Base-by-base conservation (phyloP, 306 rosid species). In the Dalbergia cultrata region DNA sequence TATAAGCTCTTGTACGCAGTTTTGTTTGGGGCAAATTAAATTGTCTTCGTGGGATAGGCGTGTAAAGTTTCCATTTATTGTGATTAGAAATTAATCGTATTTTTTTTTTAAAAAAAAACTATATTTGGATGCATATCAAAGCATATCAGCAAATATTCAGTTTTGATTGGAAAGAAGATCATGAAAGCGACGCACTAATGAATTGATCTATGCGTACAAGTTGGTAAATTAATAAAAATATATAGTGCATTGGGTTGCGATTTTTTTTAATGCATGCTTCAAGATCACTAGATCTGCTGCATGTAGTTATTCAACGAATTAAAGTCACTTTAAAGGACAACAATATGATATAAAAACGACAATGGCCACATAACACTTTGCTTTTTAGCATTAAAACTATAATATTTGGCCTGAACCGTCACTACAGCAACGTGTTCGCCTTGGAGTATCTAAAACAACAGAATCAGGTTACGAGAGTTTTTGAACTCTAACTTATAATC, bases 141-240 rank as follows among this genome's bases (percentile, higher is more conserved):
- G 59, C 79, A 70, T 84, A 59, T 84, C 71, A 76, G 22, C 72
- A 70, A 45, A 80, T 76, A 76, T 81, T 75, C 72, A 67, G 80
- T 76, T 80, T 76, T 76, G 52, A 59, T 33, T 80, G 76, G 69
- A 75, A 54, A 45, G 71, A 35, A 9, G 47, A 60, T 33, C 67
- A 56, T 56, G 87, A 80, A 84, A 75, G 66, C 8, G 84, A 75
- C 73, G 9, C 50, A 49, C 33, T 16, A 11, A 18, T 67, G 33
- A 66, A 45, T 18, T 66, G n/a, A 45, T 44, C 47, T 33, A 9
- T 19, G 45, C 13, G 31, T 19, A 68, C 5, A 16, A 45, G 41
- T 41, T 13, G 19, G 57, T 26, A 12, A 19, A 19, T 67, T 11
- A 67, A 17, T 43, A 67, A 54, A 17, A 41, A n/a, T 9, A 18